These are phyloP conservation scores for Taiwanofungus camphoratus DNA, from an alignment of 1,284 basidiomycete species.

Conservation along the genomic window DNA sequence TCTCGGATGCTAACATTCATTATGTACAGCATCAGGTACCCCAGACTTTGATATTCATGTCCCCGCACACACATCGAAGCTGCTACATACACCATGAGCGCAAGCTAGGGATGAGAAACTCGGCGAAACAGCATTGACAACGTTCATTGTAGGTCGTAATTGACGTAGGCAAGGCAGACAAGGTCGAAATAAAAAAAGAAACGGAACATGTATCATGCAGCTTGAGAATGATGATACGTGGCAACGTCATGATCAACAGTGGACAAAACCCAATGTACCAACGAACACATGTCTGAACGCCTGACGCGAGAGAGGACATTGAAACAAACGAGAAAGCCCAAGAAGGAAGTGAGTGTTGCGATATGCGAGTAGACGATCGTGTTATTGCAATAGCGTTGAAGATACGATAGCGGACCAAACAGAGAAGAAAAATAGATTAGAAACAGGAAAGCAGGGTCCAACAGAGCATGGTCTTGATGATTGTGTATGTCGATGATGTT, in stretches of 20 bases:
- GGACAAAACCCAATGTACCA: too few species aligned
- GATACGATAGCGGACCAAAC: constrained; percentile 6
- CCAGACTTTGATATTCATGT: too few species aligned
- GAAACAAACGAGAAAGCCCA: constrained; percentile 5
- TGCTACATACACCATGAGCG: too few species aligned
- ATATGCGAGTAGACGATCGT: constrained; percentile 1
- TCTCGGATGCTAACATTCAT: too few species aligned
- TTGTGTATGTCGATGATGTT: not conserved
- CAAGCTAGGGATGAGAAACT: too few species aligned
- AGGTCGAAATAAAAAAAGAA: too few species aligned
- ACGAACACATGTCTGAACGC: too few species aligned
- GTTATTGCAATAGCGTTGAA: constrained; percentile 6
- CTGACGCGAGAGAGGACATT: not conserved
- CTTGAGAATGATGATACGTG: not conserved
- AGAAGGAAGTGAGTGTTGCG: constrained; percentile 6
- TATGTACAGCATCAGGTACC: too few species aligned
- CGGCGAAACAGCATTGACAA: not conserved
- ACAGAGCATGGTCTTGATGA: not conserved
- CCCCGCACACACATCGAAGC: too few species aligned
- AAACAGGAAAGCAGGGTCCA: not conserved
- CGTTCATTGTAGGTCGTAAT: not conserved
- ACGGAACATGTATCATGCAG: not conserved
- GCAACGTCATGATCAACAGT: too few species aligned
- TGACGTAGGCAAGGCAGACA: too few species aligned
- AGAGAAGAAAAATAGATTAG: not conserved